Base-by-base conservation (phyloP, 2,329 filamentous ascomycete genomes). In the Phialocephala subalpina region DNA sequence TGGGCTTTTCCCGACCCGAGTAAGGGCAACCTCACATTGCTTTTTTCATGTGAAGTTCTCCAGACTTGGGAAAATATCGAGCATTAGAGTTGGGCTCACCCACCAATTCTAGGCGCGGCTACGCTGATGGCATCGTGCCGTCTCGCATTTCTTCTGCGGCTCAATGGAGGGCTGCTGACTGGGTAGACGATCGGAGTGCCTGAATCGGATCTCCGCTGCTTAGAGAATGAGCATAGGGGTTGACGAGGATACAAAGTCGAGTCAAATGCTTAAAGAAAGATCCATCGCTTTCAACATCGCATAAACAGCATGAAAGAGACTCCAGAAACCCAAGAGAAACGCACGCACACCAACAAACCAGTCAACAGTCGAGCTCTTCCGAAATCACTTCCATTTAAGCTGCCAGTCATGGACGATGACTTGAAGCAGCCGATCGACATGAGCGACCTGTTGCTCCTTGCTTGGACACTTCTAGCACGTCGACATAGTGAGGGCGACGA, bases 401-500 rank as follows among this genome's bases (percentile, higher is more conserved):
- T 49, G 4, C 45, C 45, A 49, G 45, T 22, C 45, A 49, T 49
- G 45, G 45, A 49, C 45, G 18, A 25, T 18, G 8, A 49, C 8
- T 49, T 22, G 8, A 11, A 49, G 45, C 45, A 57, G 25, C 36
- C 60, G 25, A 29, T 53, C 6, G 60, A 62, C 20, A 62, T 62
- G 60, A 62, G 60, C 53, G 60, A 62, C 53, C 33, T 62, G 52
- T 38, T 62, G 27, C 60, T 62, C n/a, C 52, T 62, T 20, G 60
- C 60, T 55, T 62, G 60, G 60, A 40, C 53, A 2, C 53, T 62
- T 16, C 52, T 62, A 7, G 56, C 45, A 42, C 53, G 53, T 40
- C 38, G 60, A 20, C 45, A 57, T 27, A 58, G 45, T n/a, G 36
- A 29, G 25, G 53, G 45, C 20, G 52, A 58, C 25, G 60, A 58